phyloP scores from a whole-genome alignment of 163 green algal genomes.

The Trebouxiophyceae sp. region DNA sequence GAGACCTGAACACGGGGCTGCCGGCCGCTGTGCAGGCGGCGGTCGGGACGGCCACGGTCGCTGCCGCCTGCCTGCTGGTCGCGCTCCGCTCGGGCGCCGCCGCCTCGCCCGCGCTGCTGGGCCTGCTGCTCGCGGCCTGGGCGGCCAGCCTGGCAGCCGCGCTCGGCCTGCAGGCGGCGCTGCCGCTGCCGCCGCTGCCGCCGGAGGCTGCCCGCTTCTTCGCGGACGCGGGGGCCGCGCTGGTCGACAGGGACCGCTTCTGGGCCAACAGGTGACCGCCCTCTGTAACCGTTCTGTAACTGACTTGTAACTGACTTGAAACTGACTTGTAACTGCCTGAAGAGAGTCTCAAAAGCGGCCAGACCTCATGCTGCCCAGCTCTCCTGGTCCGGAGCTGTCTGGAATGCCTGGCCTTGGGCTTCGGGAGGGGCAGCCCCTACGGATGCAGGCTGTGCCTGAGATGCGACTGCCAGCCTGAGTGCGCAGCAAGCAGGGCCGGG shows the following conservation, averaged over 20 bases:
- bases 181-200: constrained; percentile 34
- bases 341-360: too few relatives aligned
- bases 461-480: too few relatives aligned
- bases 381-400: too few relatives aligned
- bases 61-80: constrained; percentile 31
- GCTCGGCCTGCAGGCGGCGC: constrained; percentile 19
- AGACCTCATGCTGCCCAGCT: too few relatives aligned
- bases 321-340: too few relatives aligned
- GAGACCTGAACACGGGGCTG: constrained; percentile 66
- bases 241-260: constrained; percentile 5
- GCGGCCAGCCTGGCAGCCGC: constrained; percentile 23
- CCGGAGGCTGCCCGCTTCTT: constrained; percentile 44
- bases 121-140: constrained; percentile 38
- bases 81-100: constrained; percentile 9
- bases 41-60: constrained; percentile 30
- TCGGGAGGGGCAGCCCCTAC: too few relatives aligned
- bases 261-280: constrained; percentile 59
- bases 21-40: constrained; percentile 20
- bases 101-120: constrained; percentile 23
- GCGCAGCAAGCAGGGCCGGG: too few relatives aligned
- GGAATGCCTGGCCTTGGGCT: too few relatives aligned
- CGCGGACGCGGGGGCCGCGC: constrained; percentile 41
- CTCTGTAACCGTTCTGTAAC: too few relatives aligned
- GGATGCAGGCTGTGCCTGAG: too few relatives aligned
- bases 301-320: too few relatives aligned